Base-by-base conservation (phyloP, 2,329 filamentous ascomycete species). In the Nakataea oryzae region DNA sequence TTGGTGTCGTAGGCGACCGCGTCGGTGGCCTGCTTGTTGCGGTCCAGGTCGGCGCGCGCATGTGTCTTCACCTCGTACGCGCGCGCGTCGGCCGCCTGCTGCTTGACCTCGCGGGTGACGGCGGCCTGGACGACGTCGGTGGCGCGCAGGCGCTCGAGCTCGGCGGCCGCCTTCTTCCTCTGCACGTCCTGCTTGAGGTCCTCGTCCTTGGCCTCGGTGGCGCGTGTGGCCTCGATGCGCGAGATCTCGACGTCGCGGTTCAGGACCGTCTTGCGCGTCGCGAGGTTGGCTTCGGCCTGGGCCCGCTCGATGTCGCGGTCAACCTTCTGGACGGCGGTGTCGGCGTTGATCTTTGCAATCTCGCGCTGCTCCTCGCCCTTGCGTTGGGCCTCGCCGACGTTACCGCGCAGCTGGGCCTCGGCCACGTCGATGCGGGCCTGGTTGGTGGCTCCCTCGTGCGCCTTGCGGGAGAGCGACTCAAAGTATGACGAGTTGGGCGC, bases 331-430 rank as follows among this genome's bases (percentile, higher is more conserved):
- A 95, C 89, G 1, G 90, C 90, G 1, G 91, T 96, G 68, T 91
- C 86, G 66, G 91, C 90, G 73, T 93, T 85, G 75, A 96, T 96
- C 78, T 92, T 93, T 68, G 90, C 90, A 55, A 96, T 89, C 70
- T 93, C 88, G 62, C 92, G 89, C 72, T 95, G 91, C 65, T 92
- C 89, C 69, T 90, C 83, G 66, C 91, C 91, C 69, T 86, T 84
- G 69, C 90, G 88, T 72, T 91, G 81, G 28, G 90, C 86, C 73
- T 95, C 90, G 63, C 88, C 89, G 17, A 91, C 87, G 67, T 87
- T 88, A 69, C 88, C 89, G 60, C 81, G 80, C 68, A 85, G 78
- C 68, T 85, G 82, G 9, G 85, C 85, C 62, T 85, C 84, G 57
- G 85, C 84, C 3, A 87, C 87, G 69, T 89, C 86, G 66, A 88